Conservation (phyloP, 2,329 filamentous ascomycete species). For the Diaporthe eres region DNA sequence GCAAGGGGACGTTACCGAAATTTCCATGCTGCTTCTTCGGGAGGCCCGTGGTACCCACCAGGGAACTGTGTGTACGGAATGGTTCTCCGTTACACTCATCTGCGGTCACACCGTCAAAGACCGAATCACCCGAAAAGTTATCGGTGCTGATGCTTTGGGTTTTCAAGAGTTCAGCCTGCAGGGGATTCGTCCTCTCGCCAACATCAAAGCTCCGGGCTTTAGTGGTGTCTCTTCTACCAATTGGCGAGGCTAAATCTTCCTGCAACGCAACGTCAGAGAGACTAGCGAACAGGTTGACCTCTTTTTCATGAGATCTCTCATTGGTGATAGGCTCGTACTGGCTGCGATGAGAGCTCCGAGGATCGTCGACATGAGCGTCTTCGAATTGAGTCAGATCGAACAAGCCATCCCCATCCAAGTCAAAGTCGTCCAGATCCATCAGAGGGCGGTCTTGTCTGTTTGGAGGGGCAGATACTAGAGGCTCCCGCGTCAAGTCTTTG, state of each 20-base stretch:
- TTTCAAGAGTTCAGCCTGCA: not conserved
- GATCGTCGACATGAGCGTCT: not conserved
- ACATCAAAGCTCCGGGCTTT: not conserved
- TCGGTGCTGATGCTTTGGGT: constrained; percentile 26
- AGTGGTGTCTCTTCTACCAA: not conserved
- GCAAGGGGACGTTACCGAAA: not conserved
- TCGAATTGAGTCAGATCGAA: constrained; percentile 37
- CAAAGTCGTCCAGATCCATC: constrained; percentile 10
- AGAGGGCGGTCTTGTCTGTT: not conserved
- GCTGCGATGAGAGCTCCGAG: not conserved
- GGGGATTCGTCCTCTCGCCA: not conserved
- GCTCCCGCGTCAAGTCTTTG: not conserved
- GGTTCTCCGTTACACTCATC: not conserved
- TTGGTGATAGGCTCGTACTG: not conserved
- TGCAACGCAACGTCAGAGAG: not conserved
- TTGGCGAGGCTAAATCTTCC: not conserved
- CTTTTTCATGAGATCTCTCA: not conserved
- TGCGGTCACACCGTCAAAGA: not conserved
- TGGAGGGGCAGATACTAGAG: not conserved
- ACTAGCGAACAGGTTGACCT: not conserved
- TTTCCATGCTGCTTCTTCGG: not conserved
- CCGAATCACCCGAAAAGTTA: constrained; percentile 5
- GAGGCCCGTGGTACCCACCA: too few species aligned
- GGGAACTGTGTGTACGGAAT: not conserved
- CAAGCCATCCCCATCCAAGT: constrained; percentile 37